These are phyloP conservation scores for Powellomyces hirtus DNA, from an alignment of 192 early-diverging fungal genomes.

Conservation along the genomic window DNA sequence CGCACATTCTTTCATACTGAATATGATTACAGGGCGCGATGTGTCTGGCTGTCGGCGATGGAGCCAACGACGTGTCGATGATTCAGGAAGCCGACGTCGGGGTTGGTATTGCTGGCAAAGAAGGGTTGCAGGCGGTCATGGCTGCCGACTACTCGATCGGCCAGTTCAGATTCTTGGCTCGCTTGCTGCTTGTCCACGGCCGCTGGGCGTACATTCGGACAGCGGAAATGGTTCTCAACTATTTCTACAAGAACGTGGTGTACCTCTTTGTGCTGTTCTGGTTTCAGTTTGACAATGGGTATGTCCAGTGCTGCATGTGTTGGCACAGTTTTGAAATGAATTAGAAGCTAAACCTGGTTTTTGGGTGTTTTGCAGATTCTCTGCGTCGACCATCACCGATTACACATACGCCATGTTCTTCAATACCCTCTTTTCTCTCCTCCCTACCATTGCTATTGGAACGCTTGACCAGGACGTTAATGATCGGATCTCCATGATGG, in stretches of 20 bases:
- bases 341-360: no score
- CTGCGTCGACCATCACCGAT: conserved; percentile 48
- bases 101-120: conserved; percentile 57
- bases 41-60: conserved; percentile 64
- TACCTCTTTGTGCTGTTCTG: conserved; percentile 92
- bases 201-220: conserved; percentile 88
- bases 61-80: conserved; percentile 64
- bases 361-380: conserved; percentile 52
- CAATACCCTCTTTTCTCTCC: conserved; percentile 85
- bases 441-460: conserved; percentile 71
- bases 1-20: no score
- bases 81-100: conserved; percentile 69
- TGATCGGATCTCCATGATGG: conserved; percentile 40
- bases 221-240: conserved; percentile 85
- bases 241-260: conserved; percentile 96
- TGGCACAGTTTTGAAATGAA: conserved; percentile 54
- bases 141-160: conserved; percentile 91
- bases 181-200: conserved; percentile 89
- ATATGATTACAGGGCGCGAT: conserved; percentile 80
- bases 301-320: no score
- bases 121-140: conserved; percentile 86
- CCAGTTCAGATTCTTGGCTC: conserved; percentile 86
- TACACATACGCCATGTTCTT: conserved; percentile 92
- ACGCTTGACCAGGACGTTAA: conserved; percentile 74
- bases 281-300: conserved; percentile 92